phyloP scores from a whole-genome alignment of 1,284 basidiomycete species.

The Cutaneotrichosporon daszewskae region DNA sequence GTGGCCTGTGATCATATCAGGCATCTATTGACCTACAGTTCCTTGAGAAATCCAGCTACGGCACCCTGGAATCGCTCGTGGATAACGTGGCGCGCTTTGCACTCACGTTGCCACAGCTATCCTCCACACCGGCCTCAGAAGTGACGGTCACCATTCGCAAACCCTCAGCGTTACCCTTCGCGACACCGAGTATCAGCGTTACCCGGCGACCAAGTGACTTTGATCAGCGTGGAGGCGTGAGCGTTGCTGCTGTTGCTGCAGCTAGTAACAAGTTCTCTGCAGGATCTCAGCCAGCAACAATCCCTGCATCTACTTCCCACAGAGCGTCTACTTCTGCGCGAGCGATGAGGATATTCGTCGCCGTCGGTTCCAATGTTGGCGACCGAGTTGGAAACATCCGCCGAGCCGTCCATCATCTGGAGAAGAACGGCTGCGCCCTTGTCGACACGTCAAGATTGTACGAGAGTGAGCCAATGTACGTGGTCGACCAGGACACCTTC shows the following conservation, averaged over 20 bases:
- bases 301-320: not conserved
- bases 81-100: conserved; percentile 56
- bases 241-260: not conserved
- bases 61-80: conserved; percentile 69
- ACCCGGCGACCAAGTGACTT: conserved; percentile 40
- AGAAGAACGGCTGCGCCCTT: conserved; percentile 48
- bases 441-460: conserved; percentile 87
- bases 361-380: conserved; percentile 85
- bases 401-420: conserved; percentile 54
- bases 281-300: not conserved
- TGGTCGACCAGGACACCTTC: conserved; percentile 81
- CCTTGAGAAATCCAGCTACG: conserved; percentile 54
- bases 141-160: conserved; percentile 62
- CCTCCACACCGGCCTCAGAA: conserved; percentile 17
- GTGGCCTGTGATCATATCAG: conserved; percentile 16
- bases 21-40: conserved; percentile 29
- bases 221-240: not conserved
- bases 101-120: conserved; percentile 20
- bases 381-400: conserved; percentile 82
- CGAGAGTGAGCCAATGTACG: conserved; percentile 93
- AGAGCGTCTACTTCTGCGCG: not conserved
- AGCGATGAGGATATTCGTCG: conserved; percentile 57
- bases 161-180: conserved; percentile 68
- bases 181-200: conserved; percentile 61
- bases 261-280: no score